These are phyloP conservation scores for Thymus mandschuricus DNA, from an alignment of 257 asterid genomes.

Conservation along the genomic window DNA sequence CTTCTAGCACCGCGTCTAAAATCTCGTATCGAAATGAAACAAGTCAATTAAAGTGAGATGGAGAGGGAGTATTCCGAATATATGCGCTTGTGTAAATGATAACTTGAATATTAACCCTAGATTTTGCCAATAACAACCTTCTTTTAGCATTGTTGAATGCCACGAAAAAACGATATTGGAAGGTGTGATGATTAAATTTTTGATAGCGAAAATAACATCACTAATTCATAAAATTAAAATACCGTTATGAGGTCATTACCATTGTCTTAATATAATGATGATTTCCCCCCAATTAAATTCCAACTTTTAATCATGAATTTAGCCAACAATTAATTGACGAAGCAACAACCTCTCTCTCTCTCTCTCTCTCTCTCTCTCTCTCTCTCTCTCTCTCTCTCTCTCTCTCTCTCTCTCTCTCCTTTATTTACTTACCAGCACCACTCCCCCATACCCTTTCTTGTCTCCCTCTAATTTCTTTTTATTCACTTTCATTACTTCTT, in stretches of 20 bases:
- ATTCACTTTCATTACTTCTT: constrained; percentile 25
- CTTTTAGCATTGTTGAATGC: constrained; percentile 10
- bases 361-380: too few relatives aligned
- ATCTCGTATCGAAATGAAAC: too few relatives aligned
- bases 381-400: background rate
- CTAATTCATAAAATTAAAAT: constrained; percentile 26
- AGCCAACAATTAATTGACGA: constrained; percentile 70
- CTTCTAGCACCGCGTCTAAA: too few relatives aligned
- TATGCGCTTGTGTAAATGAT: background rate
- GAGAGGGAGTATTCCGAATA: too few relatives aligned
- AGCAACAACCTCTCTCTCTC: constrained; percentile 48
- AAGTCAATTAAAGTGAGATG: too few relatives aligned
- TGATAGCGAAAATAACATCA: constrained; percentile 34
- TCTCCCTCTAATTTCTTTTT: constrained; percentile 7
- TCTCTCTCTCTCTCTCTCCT: background rate
- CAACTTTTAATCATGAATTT: constrained; percentile 46
- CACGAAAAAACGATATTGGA: constrained; percentile 18
- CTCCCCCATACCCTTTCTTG: constrained; percentile 26
- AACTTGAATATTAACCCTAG: background rate
- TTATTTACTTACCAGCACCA: constrained; percentile 34
- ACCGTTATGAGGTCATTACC: constrained; percentile 59
- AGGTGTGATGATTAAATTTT: constrained; percentile 24
- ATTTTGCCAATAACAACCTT: background rate
- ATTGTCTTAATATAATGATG: constrained; percentile 53
- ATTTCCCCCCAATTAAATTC: constrained; percentile 30